Percentiles rank a stretch among this genome's conserved stretches.
Evolutionary conservation across 768 basidiomycete genomes (phyloP).

Genomic region (Rhodotorula babjevae): DNA sequence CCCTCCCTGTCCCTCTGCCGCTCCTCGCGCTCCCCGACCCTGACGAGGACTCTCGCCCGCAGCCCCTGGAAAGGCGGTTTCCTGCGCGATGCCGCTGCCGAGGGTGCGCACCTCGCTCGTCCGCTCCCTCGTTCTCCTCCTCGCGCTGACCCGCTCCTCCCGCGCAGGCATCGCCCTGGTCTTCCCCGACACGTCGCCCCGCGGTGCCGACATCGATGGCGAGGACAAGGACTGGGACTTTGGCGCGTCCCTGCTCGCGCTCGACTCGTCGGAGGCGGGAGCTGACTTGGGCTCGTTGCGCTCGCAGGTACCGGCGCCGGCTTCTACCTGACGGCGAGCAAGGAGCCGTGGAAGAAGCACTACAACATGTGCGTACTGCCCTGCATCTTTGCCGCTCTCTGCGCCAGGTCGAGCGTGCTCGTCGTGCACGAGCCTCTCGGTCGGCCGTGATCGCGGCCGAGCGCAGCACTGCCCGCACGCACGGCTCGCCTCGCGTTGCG

Average conservation of each 20-base stretch:
- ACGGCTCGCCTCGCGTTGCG: too few species aligned
- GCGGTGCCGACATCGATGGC: slow-evolving; percentile 67
- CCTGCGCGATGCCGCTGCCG: slow-evolving; percentile 72
- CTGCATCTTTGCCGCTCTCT: too few species aligned
- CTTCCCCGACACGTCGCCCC: slow-evolving; percentile 92
- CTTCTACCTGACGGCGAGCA: slow-evolving; percentile 90
- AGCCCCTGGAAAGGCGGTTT: slow-evolving; percentile 93
- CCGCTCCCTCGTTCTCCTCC: too few species aligned
- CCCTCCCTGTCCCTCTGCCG: neutral
- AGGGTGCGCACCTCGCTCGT: too few species aligned
- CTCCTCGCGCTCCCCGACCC: neutral
- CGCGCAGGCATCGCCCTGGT: slow-evolving; percentile 70
- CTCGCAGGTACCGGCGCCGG: slow-evolving; percentile 56
- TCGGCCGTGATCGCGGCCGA: too few species aligned
- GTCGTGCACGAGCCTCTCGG: too few species aligned
- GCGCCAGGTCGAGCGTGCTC: too few species aligned
- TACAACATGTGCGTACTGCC: slow-evolving; percentile 46
- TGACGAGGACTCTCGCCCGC: neutral
- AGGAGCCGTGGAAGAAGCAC: slow-evolving; percentile 50
- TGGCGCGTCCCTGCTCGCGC: slow-evolving; percentile 54
- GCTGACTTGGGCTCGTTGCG: too few species aligned
- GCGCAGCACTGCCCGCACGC: too few species aligned
- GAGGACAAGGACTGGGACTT: slow-evolving; percentile 71
- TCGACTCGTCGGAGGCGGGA: neutral
- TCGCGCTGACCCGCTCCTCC: neutral